Conservation (phyloP, 2,329 filamentous ascomycete genomes). For the Fusarium tricinctum region DNA sequence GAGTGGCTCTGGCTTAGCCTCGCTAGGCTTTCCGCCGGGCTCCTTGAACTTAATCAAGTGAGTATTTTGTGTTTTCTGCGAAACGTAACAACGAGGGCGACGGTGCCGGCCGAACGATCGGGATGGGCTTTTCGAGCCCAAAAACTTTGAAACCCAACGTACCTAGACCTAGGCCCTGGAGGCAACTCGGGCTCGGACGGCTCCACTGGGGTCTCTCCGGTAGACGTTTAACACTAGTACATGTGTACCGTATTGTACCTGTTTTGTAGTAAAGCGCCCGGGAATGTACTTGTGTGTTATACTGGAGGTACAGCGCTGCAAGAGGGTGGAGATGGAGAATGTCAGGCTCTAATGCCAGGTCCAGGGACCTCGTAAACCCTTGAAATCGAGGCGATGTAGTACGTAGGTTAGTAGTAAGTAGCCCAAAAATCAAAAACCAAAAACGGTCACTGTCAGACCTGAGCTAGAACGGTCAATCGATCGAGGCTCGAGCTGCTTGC, state of each 20-base stretch:
- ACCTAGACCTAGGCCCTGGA: conserved; percentile 10
- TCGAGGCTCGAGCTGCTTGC: conserved; percentile 10
- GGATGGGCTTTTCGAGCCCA: conserved; percentile 12
- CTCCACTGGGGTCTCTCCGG: conserved; percentile 13
- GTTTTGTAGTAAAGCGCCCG: not conserved
- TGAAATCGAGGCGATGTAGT: conserved; percentile 29
- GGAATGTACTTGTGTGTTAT: conserved; percentile 7
- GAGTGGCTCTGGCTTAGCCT: conserved; percentile 33
- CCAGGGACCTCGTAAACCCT: conserved; percentile 39
- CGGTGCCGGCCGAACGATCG: conserved; percentile 33
- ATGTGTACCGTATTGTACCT: not conserved
- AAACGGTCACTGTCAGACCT: conserved; percentile 22
- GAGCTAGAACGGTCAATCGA: conserved; percentile 32
- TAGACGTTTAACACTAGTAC: too few species aligned
- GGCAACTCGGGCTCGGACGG: conserved; percentile 12
- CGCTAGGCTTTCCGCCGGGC: conserved; percentile 32
- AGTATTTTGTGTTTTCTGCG: conserved; percentile 9
- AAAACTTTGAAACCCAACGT: conserved; percentile 35
- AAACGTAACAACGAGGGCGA: conserved; percentile 13
- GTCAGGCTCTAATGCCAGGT: conserved; percentile 32
- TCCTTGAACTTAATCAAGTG: conserved; percentile 27
- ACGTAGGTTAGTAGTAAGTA: too few species aligned
- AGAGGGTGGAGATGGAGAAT: conserved; percentile 29
- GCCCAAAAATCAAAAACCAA: conserved; percentile 8
- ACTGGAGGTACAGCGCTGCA: not conserved